These are phyloP conservation scores for Dimargaris verticillata DNA, from an alignment of 192 early-diverging fungal genomes.

Conservation along the genomic window DNA sequence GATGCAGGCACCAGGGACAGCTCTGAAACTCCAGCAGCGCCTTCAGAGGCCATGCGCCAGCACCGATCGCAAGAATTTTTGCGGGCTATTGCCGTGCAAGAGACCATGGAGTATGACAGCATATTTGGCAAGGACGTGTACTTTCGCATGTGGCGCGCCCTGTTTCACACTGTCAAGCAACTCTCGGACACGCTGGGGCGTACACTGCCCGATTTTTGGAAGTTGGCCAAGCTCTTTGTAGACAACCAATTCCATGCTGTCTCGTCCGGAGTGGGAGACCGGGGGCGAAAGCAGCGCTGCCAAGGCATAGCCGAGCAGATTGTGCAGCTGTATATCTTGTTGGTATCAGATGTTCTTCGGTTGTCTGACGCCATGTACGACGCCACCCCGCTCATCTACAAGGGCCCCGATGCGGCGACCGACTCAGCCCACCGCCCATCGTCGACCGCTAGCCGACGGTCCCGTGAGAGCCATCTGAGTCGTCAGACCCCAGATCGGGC, in stretches of 20 bases:
- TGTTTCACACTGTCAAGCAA: constrained; percentile 44
- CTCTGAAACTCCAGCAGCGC: not conserved
- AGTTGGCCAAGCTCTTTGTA: constrained; percentile 68
- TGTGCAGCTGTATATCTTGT: constrained; percentile 35
- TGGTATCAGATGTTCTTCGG: constrained; percentile 35
- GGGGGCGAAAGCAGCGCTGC: constrained; percentile 37
- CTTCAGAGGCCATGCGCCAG: not conserved
- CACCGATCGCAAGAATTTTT: constrained; percentile 23
- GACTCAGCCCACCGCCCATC: not conserved
- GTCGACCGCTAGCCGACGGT: not conserved
- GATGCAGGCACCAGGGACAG: not conserved
- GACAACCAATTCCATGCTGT: constrained; percentile 52
- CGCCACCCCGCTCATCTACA: not conserved
- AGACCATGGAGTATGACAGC: constrained; percentile 21
- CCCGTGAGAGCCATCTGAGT: not conserved
- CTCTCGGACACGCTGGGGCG: constrained; percentile 59
- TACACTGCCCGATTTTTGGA: constrained; percentile 84
- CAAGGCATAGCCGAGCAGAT: constrained; percentile 47
- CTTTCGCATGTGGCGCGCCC: constrained; percentile 55
- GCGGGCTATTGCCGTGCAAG: constrained; percentile 21
- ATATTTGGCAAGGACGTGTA: constrained; percentile 22
- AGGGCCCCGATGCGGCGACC: not conserved
- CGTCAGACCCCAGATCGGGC: not conserved
- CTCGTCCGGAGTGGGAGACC: not conserved
- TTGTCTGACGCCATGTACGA: constrained; percentile 9